Base-by-base conservation (phyloP, 1,284 basidiomycete genomes). In the Melampsora larici-populina region DNA sequence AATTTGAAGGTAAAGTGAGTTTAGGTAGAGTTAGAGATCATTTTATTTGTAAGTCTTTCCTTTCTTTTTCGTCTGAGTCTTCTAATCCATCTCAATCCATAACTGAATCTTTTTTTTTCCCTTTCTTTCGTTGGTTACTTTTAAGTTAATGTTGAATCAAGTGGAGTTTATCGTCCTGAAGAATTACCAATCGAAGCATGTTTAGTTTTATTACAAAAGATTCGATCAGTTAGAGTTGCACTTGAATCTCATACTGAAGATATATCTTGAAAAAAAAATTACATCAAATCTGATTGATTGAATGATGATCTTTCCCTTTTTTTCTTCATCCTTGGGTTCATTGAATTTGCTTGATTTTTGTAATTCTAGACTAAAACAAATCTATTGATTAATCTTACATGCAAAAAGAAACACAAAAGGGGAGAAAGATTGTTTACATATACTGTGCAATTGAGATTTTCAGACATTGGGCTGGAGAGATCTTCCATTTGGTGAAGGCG, bases 1-100 rank as follows among this genome's bases (percentile, higher is more conserved):
- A 99, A 83, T 97, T 99, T 81, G 88, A 90, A 70, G 93, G 89
- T 69, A 89, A 88, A 78, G 93, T 97, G 18, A 88, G 92, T 83
- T 87, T 99, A 63, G 89, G 90, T 67, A 87, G 97, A 13, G 90
- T 97, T 70, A 87, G 94, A 72, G 95, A 99, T 86, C 92, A 92
- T 85, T 99, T 98, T 84, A 88, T 99, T 79, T 98, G 94, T 95
- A 72, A 82, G 86, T 80, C 31, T 18, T 46, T 66, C 0, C 11
- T 77, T 58, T n/a, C 0, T 29, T 76, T 33, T 43, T 26, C 17
- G 1, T 29, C 69, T 31, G 11, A 48, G 51, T 13, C 63, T 43
- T 0, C 46, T 66, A 49, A 26, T 11, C 63, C 26, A 21, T 78
- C 63, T 65, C 64, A 58, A 29, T 40, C 49, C 26, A 29, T 3